Evolutionary conservation across 2,329 filamentous ascomycete genomes (phyloP).

Genomic region (Sordariomycetes sp.): DNA sequence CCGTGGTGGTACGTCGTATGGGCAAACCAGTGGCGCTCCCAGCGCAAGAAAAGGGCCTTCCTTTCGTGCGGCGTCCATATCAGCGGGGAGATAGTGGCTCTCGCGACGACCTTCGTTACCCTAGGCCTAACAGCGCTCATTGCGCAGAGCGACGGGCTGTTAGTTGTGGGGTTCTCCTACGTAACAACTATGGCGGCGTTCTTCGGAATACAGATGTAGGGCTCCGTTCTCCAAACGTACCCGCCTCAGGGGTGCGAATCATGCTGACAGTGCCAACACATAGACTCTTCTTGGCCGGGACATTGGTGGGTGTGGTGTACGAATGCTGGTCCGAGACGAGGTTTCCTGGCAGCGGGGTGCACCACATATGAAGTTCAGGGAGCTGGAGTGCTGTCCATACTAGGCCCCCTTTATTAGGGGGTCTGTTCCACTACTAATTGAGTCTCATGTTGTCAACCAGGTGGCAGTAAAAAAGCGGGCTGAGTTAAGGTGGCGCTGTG

Average conservation of each 20-base stretch:
- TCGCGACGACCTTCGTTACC: background rate
- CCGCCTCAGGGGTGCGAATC: background rate
- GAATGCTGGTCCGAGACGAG: background rate
- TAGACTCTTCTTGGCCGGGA: background rate
- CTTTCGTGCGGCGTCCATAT: background rate
- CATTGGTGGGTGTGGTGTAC: background rate
- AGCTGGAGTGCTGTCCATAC: background rate
- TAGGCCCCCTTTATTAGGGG: no score
- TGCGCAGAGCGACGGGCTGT: background rate
- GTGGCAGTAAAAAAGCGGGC: no score
- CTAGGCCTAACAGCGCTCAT: background rate
- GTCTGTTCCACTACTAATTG: no score
- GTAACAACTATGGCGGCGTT: background rate
- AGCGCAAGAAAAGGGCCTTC: background rate
- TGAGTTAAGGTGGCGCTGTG: no score
- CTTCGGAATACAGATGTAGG: conserved; percentile 3
- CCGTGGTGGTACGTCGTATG: conserved; percentile 5
- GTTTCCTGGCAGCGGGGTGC: background rate
- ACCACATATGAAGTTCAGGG: background rate
- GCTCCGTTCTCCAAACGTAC: background rate
- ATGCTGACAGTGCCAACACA: background rate
- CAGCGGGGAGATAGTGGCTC: background rate
- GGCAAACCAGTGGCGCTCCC: background rate
- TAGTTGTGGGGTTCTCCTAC: conserved; percentile 1
- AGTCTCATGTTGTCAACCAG: no score